These are phyloP conservation scores for Candida ulmi DNA, from an alignment of 805 yeast genomes.

Conservation along the genomic window DNA sequence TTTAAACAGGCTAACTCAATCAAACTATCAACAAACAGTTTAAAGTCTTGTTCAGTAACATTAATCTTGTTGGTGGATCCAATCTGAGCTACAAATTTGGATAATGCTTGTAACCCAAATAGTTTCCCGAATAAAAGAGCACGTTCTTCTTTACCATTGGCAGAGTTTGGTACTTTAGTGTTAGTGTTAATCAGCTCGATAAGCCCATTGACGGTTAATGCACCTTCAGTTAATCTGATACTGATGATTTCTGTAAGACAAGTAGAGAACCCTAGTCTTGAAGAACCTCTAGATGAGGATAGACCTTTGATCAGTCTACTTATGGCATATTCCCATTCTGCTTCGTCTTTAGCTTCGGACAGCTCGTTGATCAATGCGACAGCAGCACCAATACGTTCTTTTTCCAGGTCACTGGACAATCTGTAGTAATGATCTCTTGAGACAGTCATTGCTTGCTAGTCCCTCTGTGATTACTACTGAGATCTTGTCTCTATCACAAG, in stretches of 20 bases:
- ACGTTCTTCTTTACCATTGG: slow-evolving; percentile 79
- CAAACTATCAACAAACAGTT: slow-evolving; percentile 38
- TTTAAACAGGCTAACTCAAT: slow-evolving; percentile 57
- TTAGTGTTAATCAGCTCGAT: slow-evolving; percentile 29
- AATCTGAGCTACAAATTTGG: slow-evolving; percentile 32
- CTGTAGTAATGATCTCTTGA: slow-evolving; percentile 72
- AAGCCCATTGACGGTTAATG: slow-evolving; percentile 34
- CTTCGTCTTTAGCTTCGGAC: slow-evolving; percentile 30
- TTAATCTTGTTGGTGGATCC: slow-evolving; percentile 1
- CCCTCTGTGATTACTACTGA: background rate
- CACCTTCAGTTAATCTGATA: slow-evolving; percentile 26
- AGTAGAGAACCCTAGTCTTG: slow-evolving; percentile 83
- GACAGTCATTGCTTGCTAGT: slow-evolving; percentile 35
- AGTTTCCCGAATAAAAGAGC: slow-evolving; percentile 75
- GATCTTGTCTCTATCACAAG: no score
- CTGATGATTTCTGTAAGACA: slow-evolving; percentile 67
- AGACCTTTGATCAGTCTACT: slow-evolving; percentile 77
- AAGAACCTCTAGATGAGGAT: slow-evolving; percentile 74
- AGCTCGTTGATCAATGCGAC: slow-evolving; percentile 59
- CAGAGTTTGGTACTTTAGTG: slow-evolving; percentile 34
- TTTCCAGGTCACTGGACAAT: slow-evolving; percentile 69
- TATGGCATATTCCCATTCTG: slow-evolving; percentile 80
- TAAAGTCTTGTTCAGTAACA: slow-evolving; percentile 24
- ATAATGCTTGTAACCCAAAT: slow-evolving; percentile 75
- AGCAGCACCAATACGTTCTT: slow-evolving; percentile 71